phyloP scores from a whole-genome alignment of 2,329 filamentous ascomycete species.

The Talaromyces marneffei region DNA sequence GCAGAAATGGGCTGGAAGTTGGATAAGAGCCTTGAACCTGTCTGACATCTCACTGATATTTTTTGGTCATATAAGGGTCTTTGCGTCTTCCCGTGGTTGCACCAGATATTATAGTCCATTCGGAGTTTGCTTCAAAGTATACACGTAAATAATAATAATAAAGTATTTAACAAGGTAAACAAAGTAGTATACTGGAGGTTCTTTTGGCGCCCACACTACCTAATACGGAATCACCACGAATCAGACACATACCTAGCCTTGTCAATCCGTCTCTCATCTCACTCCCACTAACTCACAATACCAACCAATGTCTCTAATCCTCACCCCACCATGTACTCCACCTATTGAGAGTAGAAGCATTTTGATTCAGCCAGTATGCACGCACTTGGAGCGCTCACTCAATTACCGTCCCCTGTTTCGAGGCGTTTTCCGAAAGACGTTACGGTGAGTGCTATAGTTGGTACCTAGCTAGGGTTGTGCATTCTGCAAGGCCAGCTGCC shows the following conservation, averaged over 20 bases:
- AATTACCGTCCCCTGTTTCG: background rate
- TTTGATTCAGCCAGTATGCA: slow-evolving; percentile 4
- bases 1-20: background rate
- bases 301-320: background rate
- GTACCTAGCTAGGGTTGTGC: slow-evolving; percentile 5
- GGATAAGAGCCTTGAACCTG: background rate
- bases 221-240: background rate
- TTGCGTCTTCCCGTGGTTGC: background rate
- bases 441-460: background rate
- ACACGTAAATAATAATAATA: background rate
- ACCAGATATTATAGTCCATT: background rate
- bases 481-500: background rate
- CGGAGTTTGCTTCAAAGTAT: background rate
- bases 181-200: background rate
- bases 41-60: background rate
- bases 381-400: background rate
- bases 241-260: background rate
- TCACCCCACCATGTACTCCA: background rate
- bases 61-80: background rate
- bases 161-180: background rate
- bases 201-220: background rate
- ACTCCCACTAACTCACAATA: background rate
- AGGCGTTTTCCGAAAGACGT: background rate
- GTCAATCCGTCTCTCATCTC: background rate
- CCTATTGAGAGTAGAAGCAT: background rate